Conservation (phyloP, 2,329 filamentous ascomycete genomes). For the Cercospora brassicicola region DNA sequence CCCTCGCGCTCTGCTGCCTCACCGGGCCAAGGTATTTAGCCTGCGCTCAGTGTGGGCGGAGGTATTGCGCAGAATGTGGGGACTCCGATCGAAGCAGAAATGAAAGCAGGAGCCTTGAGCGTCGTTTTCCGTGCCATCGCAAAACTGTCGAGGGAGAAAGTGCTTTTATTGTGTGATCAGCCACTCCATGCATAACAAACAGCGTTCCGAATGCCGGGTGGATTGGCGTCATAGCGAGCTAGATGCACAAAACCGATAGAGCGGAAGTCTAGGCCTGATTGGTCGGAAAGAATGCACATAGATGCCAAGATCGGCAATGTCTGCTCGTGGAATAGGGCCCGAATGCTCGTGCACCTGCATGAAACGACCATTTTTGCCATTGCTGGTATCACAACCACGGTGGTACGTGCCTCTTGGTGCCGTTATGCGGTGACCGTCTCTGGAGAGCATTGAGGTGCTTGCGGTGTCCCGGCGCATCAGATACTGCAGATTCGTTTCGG, state of each 20-base stretch:
- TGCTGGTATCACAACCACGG: neutral
- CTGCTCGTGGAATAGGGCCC: neutral
- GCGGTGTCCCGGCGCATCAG: neutral
- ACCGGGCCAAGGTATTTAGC: neutral
- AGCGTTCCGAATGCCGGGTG: constrained; percentile 8
- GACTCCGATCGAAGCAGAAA: neutral
- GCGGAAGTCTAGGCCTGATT: neutral
- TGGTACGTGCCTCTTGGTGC: neutral
- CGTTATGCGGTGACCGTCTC: neutral
- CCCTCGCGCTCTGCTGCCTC: constrained; percentile 1
- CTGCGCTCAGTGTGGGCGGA: neutral
- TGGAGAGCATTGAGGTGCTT: neutral
- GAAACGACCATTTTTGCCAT: neutral
- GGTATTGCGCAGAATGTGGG: neutral
- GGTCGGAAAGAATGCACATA: neutral
- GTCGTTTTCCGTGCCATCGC: neutral
- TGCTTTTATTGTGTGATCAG: constrained; percentile 12
- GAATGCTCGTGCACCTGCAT: neutral
- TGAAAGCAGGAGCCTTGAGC: neutral
- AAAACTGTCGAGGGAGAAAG: constrained; percentile 1
- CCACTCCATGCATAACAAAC: constrained; percentile 5
- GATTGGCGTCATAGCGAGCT: constrained; percentile 9
- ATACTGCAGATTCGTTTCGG: neutral
- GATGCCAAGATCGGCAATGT: neutral
- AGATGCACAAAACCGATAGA: constrained; percentile 5